These are phyloP conservation scores for Fusarium concolor DNA, from an alignment of 2,329 filamentous ascomycete species.

Conservation along the genomic window DNA sequence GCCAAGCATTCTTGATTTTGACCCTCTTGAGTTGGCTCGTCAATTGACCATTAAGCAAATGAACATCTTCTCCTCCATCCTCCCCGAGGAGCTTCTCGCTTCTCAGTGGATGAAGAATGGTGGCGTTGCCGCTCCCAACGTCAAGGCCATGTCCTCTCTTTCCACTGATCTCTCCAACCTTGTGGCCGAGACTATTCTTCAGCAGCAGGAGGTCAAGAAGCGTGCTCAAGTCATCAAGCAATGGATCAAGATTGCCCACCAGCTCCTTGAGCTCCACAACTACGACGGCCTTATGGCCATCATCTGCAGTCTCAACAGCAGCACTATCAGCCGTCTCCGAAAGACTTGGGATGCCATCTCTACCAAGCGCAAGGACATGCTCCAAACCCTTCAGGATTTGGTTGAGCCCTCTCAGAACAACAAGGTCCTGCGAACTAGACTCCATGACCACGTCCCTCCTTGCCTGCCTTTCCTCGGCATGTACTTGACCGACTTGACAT, in stretches of 20 bases:
- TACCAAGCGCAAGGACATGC: slow-evolving; percentile 80
- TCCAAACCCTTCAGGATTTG: slow-evolving; percentile 83
- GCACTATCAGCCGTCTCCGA: slow-evolving; percentile 87
- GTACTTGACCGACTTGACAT: slow-evolving; percentile 95
- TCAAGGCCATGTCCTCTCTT: slow-evolving; percentile 91
- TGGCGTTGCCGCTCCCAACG: slow-evolving; percentile 83
- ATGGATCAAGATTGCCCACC: slow-evolving; percentile 94
- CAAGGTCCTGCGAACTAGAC: slow-evolving; percentile 81
- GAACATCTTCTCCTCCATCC: slow-evolving; percentile 88
- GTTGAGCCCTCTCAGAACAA: slow-evolving; percentile 94
- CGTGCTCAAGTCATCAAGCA: slow-evolving; percentile 92
- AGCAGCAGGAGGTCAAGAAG: slow-evolving; percentile 91
- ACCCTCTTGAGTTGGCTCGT: slow-evolving; percentile 88
- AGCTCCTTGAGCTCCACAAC: slow-evolving; percentile 90
- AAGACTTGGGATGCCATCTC: slow-evolving; percentile 94
- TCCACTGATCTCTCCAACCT: slow-evolving; percentile 94
- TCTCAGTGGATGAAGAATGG: slow-evolving; percentile 95
- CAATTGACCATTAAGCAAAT: slow-evolving; percentile 95
- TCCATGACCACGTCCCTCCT: slow-evolving; percentile 88
- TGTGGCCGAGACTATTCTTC: slow-evolving; percentile 91
- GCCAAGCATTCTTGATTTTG: slow-evolving; percentile 88
- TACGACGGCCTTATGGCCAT: slow-evolving; percentile 98
- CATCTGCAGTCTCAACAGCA: slow-evolving; percentile 92
- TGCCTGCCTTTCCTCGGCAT: slow-evolving; percentile 96
- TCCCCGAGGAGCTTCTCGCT: slow-evolving; percentile 89